Evolutionary conservation across 176 grass and related monocot species (phyloP), one percentile per base, ranked within the genome.

Genomic region (Ensete ventricosum): DNA sequence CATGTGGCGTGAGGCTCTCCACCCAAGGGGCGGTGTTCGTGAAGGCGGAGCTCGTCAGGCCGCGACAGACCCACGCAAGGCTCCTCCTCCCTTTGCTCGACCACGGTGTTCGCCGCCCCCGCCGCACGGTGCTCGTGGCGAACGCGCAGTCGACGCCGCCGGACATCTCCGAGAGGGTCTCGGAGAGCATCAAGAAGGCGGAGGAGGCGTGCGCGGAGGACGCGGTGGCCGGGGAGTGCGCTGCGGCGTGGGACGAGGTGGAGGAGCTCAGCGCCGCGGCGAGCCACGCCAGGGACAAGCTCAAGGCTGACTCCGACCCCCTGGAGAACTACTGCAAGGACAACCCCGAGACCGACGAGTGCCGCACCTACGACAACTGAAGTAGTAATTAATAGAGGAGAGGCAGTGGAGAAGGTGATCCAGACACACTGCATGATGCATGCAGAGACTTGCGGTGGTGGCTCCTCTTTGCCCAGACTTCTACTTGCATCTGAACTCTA

Each of bases 281-380:
- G 16, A 96, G 93, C 89, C 89, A 96, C 57, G 93, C 93, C 27
- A 60, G 93, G 0, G 93, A 96, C 54, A 96, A 88, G 73, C 52
- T 84, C 78, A 96, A 96, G 82, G 81, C 63, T 11, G 25, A 76
- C 54, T 81, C 57, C 43, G 93, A 96, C 79, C 89, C 93, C 12
- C 84, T 96, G 0, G 93, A 96, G 81, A 62, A 71, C 1, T 96
- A 90, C 81, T 96, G 93, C 89, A 96, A 96, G 85, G 93, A 96
- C 9, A 92, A 92, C 85, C 89, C 93, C 2, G 93, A 90, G 79
- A 67, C 70, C 20, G 85, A 90, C 59, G 93, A 96, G 87, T 96
- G 93, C 83, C 93, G 93, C 79, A 84, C 83, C 50, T 96, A 96
- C 70, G 93, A 96, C 52, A 89, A 69, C 80, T 92, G 48, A 83